These are phyloP conservation scores for Scytalidium lignicola DNA, from an alignment of 2,329 filamentous ascomycete species.

Conservation along the genomic window DNA sequence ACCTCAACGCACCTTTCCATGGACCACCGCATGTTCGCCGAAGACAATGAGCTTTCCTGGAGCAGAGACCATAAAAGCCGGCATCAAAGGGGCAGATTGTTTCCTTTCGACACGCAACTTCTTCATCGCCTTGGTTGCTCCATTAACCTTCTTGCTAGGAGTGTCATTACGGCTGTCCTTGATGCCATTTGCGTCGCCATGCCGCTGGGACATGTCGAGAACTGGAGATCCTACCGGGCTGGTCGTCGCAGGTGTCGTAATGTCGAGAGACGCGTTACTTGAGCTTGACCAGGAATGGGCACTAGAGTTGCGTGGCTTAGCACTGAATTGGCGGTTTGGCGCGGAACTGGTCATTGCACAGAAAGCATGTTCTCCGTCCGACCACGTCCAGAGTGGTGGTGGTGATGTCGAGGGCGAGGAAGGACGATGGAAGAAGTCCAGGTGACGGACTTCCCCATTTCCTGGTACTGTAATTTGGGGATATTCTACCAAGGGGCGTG, in stretches of 20 bases:
- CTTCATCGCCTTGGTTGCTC: conserved; percentile 10
- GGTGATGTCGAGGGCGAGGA: background rate
- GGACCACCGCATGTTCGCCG: conserved; percentile 95
- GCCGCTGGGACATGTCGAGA: conserved; percentile 13
- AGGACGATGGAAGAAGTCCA: background rate
- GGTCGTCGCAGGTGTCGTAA: conserved; percentile 18
- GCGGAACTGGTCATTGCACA: background rate
- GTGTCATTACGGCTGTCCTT: conserved; percentile 9
- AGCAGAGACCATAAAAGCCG: conserved; percentile 95
- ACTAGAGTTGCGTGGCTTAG: conserved; percentile 16
- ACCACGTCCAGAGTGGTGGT: background rate
- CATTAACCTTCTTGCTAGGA: conserved; percentile 17
- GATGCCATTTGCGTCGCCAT: conserved; percentile 12
- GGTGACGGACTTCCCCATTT: too few relatives aligned
- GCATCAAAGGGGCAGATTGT: conserved; percentile 64
- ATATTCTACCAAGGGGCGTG: too few relatives aligned
- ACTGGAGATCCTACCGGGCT: conserved; percentile 14
- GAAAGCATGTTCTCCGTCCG: background rate
- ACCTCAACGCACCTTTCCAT: conserved; percentile 68
- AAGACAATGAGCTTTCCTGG: conserved; percentile 98
- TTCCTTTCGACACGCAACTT: conserved; percentile 39
- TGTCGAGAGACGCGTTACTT: conserved; percentile 14
- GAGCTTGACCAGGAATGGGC: conserved; percentile 17
- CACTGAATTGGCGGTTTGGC: conserved; percentile 2
- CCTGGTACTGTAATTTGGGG: too few relatives aligned